Conservation (phyloP, 306 rosid genomes). For the Gastrolobium bilobum region DNA sequence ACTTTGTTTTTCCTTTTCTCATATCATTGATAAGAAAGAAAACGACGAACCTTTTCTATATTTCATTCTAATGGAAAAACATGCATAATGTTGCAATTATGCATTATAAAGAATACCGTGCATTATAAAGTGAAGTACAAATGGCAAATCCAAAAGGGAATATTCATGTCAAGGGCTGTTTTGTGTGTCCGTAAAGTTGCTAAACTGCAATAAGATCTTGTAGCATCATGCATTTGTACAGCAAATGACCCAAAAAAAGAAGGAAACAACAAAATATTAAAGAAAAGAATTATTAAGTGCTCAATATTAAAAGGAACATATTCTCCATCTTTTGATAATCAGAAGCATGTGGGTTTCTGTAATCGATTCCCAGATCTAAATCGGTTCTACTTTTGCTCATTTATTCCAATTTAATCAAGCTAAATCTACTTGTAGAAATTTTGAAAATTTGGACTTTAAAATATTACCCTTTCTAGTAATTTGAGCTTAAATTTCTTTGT, state of each 20-base stretch:
- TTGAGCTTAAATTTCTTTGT: neutral
- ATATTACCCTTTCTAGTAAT: slow-evolving; percentile 18
- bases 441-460: slow-evolving; percentile 35
- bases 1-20: slow-evolving; percentile 32
- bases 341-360: slow-evolving; percentile 71
- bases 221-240: slow-evolving; percentile 47
- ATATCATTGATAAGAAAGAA: slow-evolving; percentile 21
- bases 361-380: slow-evolving; percentile 68
- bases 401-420: slow-evolving; percentile 39
- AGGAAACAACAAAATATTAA: slow-evolving; percentile 20
- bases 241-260: slow-evolving; percentile 35
- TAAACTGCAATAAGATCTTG: slow-evolving; percentile 44
- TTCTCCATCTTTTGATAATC: slow-evolving; percentile 68
- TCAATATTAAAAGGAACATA: slow-evolving; percentile 60
- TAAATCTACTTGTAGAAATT: slow-evolving; percentile 25
- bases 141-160: slow-evolving; percentile 52
- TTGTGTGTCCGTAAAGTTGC: slow-evolving; percentile 41
- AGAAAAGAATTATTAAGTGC: slow-evolving; percentile 22
- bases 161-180: slow-evolving; percentile 51
- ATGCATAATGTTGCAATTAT: slow-evolving; percentile 14
- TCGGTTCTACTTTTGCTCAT: slow-evolving; percentile 53
- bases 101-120: slow-evolving; percentile 28
- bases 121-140: slow-evolving; percentile 45
- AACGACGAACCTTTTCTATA: slow-evolving; percentile 31
- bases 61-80: neutral